Base-by-base conservation (phyloP, 192 early-diverging fungal genomes). In the Rhizophlyctis rosea region DNA sequence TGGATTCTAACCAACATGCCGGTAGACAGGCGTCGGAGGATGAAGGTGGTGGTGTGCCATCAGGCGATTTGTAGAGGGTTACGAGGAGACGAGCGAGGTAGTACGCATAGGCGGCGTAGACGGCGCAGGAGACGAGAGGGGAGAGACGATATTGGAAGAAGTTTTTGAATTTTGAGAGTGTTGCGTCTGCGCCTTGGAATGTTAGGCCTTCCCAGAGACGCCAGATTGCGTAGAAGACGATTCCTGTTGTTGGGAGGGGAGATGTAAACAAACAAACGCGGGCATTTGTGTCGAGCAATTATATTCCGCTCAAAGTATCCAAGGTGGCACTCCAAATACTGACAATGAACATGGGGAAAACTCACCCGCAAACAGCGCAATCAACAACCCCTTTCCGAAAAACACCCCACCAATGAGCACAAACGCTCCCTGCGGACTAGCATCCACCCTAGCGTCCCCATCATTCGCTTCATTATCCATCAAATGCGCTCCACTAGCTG, bases 221-320 rank as follows among this genome's bases (percentile, higher is more conserved):
- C 77, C 77, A 79, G 13, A 76, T 54, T 29, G 73, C 34, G 47
- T 79, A 79, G 60, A 69, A 76, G 39, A 68, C 66, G 1, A 79
- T 50, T n/a, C 57, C 65, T 67, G 39, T 25, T 47, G 62, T 5
- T n/a, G n/a, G n/a, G n/a, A n/a, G n/a, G n/a, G n/a, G n/a, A n/a
- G n/a, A n/a, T n/a, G n/a, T n/a, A n/a, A n/a, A n/a, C n/a, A n/a
- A n/a, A n/a, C n/a, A n/a, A n/a, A n/a, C n/a, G n/a, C n/a, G n/a
- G n/a, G n/a, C n/a, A n/a, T n/a, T n/a, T n/a, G n/a, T n/a, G n/a
- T n/a, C n/a, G n/a, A n/a, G n/a, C n/a, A n/a, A n/a, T n/a, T n/a
- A n/a, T n/a, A n/a, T n/a, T n/a, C n/a, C n/a, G n/a, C n/a, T n/a
- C n/a, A n/a, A n/a, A n/a, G n/a, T n/a, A n/a, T n/a, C n/a, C n/a